Conservation (phyloP, 2,329 filamentous ascomycete species). For the Shiraia bambusicola region DNA sequence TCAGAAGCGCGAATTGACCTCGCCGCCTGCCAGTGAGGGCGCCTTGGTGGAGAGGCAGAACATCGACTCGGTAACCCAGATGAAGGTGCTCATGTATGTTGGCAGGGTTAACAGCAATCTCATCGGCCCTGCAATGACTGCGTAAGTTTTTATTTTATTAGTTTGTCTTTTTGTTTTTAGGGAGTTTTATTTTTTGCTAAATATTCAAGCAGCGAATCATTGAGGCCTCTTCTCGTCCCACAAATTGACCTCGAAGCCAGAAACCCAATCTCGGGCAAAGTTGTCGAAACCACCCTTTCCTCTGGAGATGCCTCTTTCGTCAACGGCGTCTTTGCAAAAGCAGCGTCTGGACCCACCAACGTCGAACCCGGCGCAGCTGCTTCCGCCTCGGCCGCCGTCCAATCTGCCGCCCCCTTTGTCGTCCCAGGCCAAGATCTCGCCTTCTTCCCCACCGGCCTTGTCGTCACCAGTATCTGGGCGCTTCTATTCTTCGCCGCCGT, state of each 20-base stretch:
- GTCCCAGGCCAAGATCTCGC: conserved; percentile 68
- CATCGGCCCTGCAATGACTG: conserved; percentile 58
- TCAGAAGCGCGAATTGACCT: conserved; percentile 32
- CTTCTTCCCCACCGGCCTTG: conserved; percentile 69
- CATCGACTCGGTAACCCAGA: conserved; percentile 31
- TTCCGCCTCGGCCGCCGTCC: conserved; percentile 46
- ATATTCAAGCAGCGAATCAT: conserved; percentile 50
- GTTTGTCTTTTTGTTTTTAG: too few species aligned
- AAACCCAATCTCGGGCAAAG: conserved; percentile 49
- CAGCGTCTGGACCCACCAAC: conserved; percentile 52
- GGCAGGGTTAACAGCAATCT: conserved; percentile 64
- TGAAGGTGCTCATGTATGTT: conserved; percentile 68
- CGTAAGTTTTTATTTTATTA: conserved; percentile 62
- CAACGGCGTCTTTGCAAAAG: conserved; percentile 66
- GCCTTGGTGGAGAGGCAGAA: conserved; percentile 33
- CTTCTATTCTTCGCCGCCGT: conserved; percentile 55
- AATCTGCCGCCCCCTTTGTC: conserved; percentile 57
- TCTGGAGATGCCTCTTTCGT: conserved; percentile 72
- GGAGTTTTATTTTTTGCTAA: too few species aligned
- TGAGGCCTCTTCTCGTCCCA: conserved; percentile 67
- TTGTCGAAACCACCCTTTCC: conserved; percentile 65
- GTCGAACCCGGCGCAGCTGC: conserved; percentile 46
- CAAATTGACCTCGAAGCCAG: conserved; percentile 66
- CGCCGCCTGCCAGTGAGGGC: conserved; percentile 28
- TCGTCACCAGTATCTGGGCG: conserved; percentile 66